Conservation (phyloP, 306 rosid genomes). For the Castanospermum australe region DNA sequence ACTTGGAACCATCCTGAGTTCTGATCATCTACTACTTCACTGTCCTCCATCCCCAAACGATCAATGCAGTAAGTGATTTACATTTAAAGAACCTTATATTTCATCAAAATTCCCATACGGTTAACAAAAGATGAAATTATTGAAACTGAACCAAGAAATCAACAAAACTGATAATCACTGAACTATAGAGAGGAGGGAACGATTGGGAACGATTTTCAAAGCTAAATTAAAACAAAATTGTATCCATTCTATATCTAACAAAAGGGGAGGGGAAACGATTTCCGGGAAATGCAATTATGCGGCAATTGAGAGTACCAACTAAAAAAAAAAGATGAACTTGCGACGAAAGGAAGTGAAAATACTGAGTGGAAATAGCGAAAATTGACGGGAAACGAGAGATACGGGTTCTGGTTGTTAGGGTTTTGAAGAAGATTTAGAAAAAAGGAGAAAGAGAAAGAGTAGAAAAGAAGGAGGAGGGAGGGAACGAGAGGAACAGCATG, state of each 20-base stretch:
- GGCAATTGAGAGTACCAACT: slow-evolving; percentile 10
- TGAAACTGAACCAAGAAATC: neutral
- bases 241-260: neutral
- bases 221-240: neutral
- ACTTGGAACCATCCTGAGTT: slow-evolving; percentile 97
- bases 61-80: slow-evolving; percentile 27
- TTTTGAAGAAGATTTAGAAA: slow-evolving; percentile 24
- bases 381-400: neutral
- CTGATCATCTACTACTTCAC: slow-evolving; percentile 74
- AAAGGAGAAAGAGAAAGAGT: neutral
- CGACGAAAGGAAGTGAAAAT: neutral
- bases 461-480: neutral
- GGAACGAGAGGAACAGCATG: slow-evolving; percentile 28
- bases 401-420: slow-evolving; percentile 37
- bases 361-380: neutral
- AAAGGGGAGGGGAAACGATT: neutral
- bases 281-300: slow-evolving; percentile 1
- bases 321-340: neutral
- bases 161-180: neutral
- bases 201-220: neutral
- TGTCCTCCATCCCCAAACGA: slow-evolving; percentile 62
- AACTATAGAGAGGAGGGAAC: neutral
- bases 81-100: neutral
- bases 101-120: slow-evolving; percentile 26
- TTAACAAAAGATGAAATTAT: neutral